These are phyloP conservation scores for Aspergillus sclerotioniger DNA, from an alignment of 495 filamentous ascomycete genomes.

Conservation along the genomic window DNA sequence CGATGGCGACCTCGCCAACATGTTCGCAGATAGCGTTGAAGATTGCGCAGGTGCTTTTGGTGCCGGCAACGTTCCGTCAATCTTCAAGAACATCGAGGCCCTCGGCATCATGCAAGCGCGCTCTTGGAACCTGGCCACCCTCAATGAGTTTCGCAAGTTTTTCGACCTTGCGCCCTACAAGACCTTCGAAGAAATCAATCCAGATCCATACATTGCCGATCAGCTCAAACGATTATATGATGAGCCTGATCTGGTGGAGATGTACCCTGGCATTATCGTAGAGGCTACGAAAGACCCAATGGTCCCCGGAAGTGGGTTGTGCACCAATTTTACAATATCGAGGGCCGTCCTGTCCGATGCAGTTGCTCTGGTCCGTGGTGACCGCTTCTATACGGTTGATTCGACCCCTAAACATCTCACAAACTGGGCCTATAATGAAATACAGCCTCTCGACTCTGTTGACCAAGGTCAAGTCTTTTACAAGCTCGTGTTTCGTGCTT, in stretches of 20 bases:
- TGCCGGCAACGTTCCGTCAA: slow-evolving; percentile 68
- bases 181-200: slow-evolving; percentile 83
- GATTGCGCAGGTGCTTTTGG: slow-evolving; percentile 60
- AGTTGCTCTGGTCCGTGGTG: slow-evolving; percentile 78
- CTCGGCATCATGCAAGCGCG: slow-evolving; percentile 83
- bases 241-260: slow-evolving; percentile 73
- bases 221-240: slow-evolving; percentile 75
- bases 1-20: slow-evolving; percentile 68
- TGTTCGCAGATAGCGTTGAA: slow-evolving; percentile 64
- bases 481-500: slow-evolving; percentile 59
- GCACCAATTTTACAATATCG: slow-evolving; percentile 78
- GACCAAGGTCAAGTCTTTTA: slow-evolving; percentile 60
- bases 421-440: slow-evolving; percentile 69
- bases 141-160: slow-evolving; percentile 86
- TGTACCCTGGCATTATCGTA: slow-evolving; percentile 79
- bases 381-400: slow-evolving; percentile 78
- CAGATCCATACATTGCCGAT: slow-evolving; percentile 68
- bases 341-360: slow-evolving; percentile 84
- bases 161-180: slow-evolving; percentile 72
- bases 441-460: slow-evolving; percentile 44
- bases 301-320: slow-evolving; percentile 75
- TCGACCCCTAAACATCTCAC: slow-evolving; percentile 76
- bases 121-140: slow-evolving; percentile 74
- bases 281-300: slow-evolving; percentile 75
- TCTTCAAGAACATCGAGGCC: slow-evolving; percentile 75